Conservation (phyloP, 2,329 filamentous ascomycete genomes). For the Pyricularia sp. region DNA sequence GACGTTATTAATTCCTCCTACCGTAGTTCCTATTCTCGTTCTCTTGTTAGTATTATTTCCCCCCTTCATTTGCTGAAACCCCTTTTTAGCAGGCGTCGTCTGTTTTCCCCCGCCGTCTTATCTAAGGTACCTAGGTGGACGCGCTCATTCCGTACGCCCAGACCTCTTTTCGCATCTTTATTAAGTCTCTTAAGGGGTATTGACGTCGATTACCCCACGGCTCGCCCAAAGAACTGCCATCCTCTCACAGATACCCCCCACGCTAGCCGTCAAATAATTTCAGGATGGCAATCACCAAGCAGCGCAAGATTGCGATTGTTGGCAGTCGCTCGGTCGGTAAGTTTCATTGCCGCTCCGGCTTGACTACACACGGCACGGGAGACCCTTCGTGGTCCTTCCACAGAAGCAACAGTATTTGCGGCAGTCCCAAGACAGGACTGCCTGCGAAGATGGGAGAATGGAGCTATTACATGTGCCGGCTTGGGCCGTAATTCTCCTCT, state of each 20-base stretch:
- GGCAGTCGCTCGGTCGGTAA: constrained; percentile 77
- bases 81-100: background rate
- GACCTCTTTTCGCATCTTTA: background rate
- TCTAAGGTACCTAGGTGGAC: background rate
- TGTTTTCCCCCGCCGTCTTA: background rate
- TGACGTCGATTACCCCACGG: background rate
- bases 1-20: no score
- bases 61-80: background rate
- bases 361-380: background rate
- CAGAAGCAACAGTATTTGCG: background rate
- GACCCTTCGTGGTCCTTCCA: background rate
- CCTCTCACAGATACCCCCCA: background rate
- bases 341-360: constrained; percentile 13
- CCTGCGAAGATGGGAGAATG: background rate
- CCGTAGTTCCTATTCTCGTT: no score
- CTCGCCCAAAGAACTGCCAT: background rate
- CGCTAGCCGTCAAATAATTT: background rate
- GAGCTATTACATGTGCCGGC: background rate
- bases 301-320: constrained; percentile 92
- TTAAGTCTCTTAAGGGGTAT: background rate
- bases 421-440: background rate
- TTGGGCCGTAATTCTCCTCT: background rate
- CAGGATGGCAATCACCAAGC: constrained; percentile 46
- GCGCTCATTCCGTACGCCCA: background rate
- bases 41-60: background rate